Conservation (phyloP, 2,329 filamentous ascomycete species). For the Xylaria sp. region DNA sequence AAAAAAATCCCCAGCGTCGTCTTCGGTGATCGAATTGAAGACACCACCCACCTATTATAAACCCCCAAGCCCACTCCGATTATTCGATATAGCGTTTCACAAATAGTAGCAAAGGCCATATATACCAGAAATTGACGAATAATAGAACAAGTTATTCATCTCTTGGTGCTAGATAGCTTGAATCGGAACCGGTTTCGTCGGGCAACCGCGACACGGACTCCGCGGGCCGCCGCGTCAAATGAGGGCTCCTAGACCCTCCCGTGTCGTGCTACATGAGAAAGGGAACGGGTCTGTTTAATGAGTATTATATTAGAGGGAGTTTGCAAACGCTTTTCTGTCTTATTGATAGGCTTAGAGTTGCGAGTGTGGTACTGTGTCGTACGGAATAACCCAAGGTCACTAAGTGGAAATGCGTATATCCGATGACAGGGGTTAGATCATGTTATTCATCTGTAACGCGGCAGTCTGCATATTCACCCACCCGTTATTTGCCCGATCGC, state of each 20-base stretch:
- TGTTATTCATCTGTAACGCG: too few species aligned
- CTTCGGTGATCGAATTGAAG: neutral
- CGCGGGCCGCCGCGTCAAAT: conserved; percentile 20
- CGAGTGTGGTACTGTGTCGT: too few species aligned
- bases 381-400: too few species aligned
- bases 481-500: too few species aligned
- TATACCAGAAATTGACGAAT: neutral
- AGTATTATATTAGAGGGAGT: neutral
- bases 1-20: neutral
- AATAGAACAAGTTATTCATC: neutral
- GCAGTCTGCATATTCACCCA: too few species aligned
- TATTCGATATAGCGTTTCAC: neutral
- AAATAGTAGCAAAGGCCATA: neutral
- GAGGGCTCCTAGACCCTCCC: neutral
- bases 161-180: neutral
- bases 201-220: conserved; percentile 22
- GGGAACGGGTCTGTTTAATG: neutral
- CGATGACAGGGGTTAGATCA: too few species aligned
- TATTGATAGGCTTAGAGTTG: too few species aligned
- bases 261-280: neutral
- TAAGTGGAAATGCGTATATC: too few species aligned
- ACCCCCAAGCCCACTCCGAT: neutral
- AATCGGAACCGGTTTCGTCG: conserved; percentile 19
- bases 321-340: neutral
- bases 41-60: neutral